Evolutionary conservation across 495 filamentous ascomycete genomes (phyloP), one percentile per base, ranked within the genome.

Genomic region (Penicillium canariense): DNA sequence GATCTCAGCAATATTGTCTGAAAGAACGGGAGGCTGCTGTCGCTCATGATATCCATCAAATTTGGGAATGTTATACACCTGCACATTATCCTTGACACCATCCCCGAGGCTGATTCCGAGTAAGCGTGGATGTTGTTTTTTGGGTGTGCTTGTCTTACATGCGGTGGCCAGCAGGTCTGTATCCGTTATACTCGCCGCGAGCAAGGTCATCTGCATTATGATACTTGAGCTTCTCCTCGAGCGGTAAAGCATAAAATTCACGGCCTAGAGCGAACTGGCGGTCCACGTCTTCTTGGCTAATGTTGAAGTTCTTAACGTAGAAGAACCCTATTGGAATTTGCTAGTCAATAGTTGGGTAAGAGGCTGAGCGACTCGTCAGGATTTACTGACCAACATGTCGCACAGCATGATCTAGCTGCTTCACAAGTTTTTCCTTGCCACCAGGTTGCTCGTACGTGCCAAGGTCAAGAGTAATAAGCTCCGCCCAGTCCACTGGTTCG

Each of bases 391-490:
- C 81, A 34, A 82, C 75, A 36, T 81, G 64, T 18, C 75, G 71
- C 2, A 83, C 77, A 2, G 82, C 82, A 59, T 85, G 77, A n/a
- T 81, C 73, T 2, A 85, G 71, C 55, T 81, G 78, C 39, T 77
- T 74, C 0, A 80, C 81, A 5, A 85, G 67, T 35, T 74, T 57
- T 54, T 82, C 65, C 59, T 82, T 83, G 4, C 79, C 81, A 18
- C 78, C 79, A 0, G 76, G 76, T 36, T 77, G 61, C 25, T 79
- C 73, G 50, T 76, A 82, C 6, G 67, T 67, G 30, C 69, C 68
- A 0, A 85, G 68, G 53, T 85, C 81, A 11, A 85, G 69, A 9
- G 77, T 83, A 22, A 80, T 64, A 5, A 85, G 73, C 17, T 85
- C 81, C 17, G 81, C 79, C 80, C 79, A 83, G 38, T 73, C 68